Conservation (phyloP, 78 protist genomes). For the Dictyostelium intermedium region DNA sequence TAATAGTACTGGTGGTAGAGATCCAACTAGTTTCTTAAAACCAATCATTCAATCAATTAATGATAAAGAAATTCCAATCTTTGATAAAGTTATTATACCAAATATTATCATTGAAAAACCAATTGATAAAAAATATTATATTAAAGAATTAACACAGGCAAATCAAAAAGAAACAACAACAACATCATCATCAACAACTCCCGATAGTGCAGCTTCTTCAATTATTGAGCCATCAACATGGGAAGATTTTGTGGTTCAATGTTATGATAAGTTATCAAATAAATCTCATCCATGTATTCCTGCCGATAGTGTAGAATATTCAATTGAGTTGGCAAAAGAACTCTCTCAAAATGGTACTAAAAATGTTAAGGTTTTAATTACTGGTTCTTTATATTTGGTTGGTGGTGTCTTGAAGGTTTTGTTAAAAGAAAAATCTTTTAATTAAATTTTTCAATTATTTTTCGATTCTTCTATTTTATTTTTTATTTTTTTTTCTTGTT, state of each 20-base stretch:
- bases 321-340: not conserved
- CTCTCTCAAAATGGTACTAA: not conserved
- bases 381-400: conserved; percentile 78
- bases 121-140: not conserved
- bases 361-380: conserved; percentile 50
- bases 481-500: not conserved
- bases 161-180: not conserved
- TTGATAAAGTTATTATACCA: conserved; percentile 13
- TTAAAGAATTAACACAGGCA: not conserved
- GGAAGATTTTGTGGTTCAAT: conserved; percentile 20
- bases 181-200: not conserved
- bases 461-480: not conserved
- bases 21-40: conserved; percentile 68
- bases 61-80: conserved; percentile 12
- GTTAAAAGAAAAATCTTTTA: not conserved
- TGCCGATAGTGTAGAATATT: not conserved
- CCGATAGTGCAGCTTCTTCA: not conserved
- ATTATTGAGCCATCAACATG: not conserved
- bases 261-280: conserved; percentile 11
- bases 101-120: not conserved
- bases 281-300: not conserved
- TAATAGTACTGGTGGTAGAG: conserved; percentile 80
- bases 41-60: conserved; percentile 15
- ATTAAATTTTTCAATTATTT: not conserved
- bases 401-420: conserved; percentile 35